Percentiles rank a stretch among this genome's conserved stretches.
phyloP scores from a whole-genome alignment of 139 green algal species.

The Pleodorina starrii region DNA sequence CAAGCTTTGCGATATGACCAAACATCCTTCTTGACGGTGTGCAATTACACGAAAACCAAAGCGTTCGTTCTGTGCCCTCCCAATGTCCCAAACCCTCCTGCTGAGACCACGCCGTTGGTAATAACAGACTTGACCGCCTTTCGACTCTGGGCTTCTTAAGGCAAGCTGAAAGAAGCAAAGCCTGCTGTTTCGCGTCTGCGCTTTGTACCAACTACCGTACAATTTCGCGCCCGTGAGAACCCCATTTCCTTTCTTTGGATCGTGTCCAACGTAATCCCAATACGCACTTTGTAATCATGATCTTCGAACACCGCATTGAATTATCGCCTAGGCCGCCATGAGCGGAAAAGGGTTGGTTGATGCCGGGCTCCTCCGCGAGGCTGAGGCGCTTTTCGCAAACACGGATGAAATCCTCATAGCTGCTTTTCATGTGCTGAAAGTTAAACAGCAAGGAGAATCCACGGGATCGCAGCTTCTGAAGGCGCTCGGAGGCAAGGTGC shows the following conservation, averaged over 20 bases:
- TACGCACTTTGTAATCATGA: slow-evolving; percentile 2
- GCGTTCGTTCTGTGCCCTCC: too few species aligned
- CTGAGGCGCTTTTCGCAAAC: slow-evolving; percentile 57
- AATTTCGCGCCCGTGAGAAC: too few species aligned
- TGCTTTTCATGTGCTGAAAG: slow-evolving; percentile 57
- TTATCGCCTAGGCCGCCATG: neutral
- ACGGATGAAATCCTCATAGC: slow-evolving; percentile 61
- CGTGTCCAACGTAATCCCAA: too few species aligned
- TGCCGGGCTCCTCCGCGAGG: neutral
- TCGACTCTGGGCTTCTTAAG: too few species aligned
- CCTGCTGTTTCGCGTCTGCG: too few species aligned
- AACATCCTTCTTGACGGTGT: slow-evolving; percentile 3
- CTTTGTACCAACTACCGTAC: too few species aligned
- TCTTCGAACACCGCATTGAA: neutral
- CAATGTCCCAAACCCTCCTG: too few species aligned
- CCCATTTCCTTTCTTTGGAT: too few species aligned
- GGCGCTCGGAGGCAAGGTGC: slow-evolving; percentile 57
- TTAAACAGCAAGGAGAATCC: slow-evolving; percentile 50
- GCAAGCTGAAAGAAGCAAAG: too few species aligned
- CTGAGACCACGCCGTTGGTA: too few species aligned
- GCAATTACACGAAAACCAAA: too few species aligned
- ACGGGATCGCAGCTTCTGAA: slow-evolving; percentile 63
- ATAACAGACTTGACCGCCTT: too few species aligned
- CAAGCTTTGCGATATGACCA: neutral
- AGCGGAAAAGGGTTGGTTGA: slow-evolving; percentile 11